Conservation (phyloP, 2,329 filamentous ascomycete species). For the Paraconiothyrium sp. region DNA sequence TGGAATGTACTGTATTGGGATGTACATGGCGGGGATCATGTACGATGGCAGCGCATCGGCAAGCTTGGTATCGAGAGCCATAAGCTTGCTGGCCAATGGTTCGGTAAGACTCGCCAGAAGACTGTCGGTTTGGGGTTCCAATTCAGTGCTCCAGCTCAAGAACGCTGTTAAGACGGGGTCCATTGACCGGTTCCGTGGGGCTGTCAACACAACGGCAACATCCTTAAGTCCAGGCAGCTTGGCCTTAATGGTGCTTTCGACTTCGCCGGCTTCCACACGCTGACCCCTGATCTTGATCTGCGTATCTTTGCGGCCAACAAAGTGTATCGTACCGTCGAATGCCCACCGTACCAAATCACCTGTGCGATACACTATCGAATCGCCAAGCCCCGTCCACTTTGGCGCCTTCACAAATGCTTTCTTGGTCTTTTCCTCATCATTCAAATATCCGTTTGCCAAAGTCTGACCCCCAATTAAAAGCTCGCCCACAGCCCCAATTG, state of each 20-base stretch:
- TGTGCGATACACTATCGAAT: slow-evolving; percentile 1
- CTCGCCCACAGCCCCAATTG: slow-evolving; percentile 30
- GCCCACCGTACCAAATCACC: slow-evolving; percentile 3
- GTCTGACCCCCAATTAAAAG: slow-evolving; percentile 30
- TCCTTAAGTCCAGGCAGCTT: slow-evolving; percentile 4
- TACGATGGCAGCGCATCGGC: slow-evolving; percentile 22
- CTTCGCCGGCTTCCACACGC: slow-evolving; percentile 12
- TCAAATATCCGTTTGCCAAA: slow-evolving; percentile 30
- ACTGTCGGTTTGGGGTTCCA: not conserved
- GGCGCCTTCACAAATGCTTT: slow-evolving; percentile 37
- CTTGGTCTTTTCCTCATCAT: slow-evolving; percentile 29
- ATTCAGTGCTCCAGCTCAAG: not conserved
- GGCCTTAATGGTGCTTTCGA: slow-evolving; percentile 4
- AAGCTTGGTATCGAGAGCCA: slow-evolving; percentile 1
- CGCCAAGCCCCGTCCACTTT: not conserved
- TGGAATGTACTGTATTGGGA: slow-evolving; percentile 47
- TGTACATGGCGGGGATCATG: slow-evolving; percentile 51
- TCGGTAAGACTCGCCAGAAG: not conserved
- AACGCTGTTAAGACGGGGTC: slow-evolving; percentile 1
- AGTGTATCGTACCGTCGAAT: slow-evolving; percentile 5
- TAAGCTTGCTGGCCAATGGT: not conserved
- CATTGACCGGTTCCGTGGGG: not conserved
- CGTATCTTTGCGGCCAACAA: slow-evolving; percentile 21
- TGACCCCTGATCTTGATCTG: slow-evolving; percentile 16
- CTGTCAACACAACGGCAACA: slow-evolving; percentile 7